These are phyloP conservation scores for Fusarium algeriense DNA, from an alignment of 2,329 filamentous ascomycete species.

Conservation along the genomic window DNA sequence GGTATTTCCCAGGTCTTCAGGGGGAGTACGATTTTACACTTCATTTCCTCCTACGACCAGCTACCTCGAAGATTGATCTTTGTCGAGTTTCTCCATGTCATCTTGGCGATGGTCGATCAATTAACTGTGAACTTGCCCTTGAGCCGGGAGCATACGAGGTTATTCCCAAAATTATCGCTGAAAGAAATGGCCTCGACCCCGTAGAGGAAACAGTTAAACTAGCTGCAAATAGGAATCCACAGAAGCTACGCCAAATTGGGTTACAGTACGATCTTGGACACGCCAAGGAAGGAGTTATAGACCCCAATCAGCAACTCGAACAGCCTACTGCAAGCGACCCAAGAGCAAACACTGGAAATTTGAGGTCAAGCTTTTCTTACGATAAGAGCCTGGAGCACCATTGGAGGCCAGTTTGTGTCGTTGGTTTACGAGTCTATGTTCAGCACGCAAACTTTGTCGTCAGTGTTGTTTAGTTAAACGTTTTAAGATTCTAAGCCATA, in stretches of 20 bases:
- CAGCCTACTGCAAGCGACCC: background rate
- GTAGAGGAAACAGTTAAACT: background rate
- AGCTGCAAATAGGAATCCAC: background rate
- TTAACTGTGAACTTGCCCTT: slow-evolving; percentile 76
- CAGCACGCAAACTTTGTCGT: background rate
- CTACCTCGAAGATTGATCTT: slow-evolving; percentile 21
- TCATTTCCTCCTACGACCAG: slow-evolving; percentile 54
- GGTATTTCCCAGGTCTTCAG: slow-evolving; percentile 59
- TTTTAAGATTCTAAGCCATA: background rate
- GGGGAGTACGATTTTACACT: slow-evolving; percentile 59
- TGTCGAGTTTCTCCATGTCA: slow-evolving; percentile 38
- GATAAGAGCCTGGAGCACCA: background rate
- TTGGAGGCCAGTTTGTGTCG: background rate
- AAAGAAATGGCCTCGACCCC: slow-evolving; percentile 44
- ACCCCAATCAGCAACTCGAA: background rate
- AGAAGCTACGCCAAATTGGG: background rate
- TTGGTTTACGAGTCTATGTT: background rate
- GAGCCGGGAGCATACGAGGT: slow-evolving; percentile 77
- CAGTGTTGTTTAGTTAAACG: background rate
- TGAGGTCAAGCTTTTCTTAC: background rate
- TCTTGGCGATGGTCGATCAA: slow-evolving; percentile 68
- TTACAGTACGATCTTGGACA: background rate
- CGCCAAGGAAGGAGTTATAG: background rate
- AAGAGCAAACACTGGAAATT: background rate
- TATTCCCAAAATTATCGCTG: slow-evolving; percentile 74